Evolutionary conservation across 2,329 filamentous ascomycete genomes (phyloP), one percentile per base, ranked within the genome.

Genomic region (Exophiala mesophila): DNA sequence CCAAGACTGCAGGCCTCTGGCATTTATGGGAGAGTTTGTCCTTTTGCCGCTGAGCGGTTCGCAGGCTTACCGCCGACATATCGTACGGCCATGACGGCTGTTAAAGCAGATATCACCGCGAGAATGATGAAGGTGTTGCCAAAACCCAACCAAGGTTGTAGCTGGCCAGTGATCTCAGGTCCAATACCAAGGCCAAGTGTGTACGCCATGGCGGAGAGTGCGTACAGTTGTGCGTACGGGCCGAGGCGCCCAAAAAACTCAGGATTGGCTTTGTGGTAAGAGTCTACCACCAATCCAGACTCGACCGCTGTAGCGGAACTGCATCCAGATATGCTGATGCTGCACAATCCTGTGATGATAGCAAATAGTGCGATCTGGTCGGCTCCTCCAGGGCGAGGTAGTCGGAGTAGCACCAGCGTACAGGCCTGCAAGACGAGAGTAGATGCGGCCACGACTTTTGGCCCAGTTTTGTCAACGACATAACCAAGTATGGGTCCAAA

Each of bases 171-270:
- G 9, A 55, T 19, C 10, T 81, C 56, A 0, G 80, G 80, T 0
- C 81, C 81, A 4, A 81, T 39, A 0, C 78, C 74, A 38, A 83
- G 60, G 0, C 81, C 80, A 0, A 67, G 61, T 45, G 73, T 75
- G 58, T 80, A 83, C 1, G 78, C 69, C 67, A 82, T 72, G n/a
- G 72, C 77, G 53, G 77, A 80, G 45, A 83, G 63, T 2, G 76
- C 78, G 57, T 82, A 84, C 0, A 83, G 65, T 59, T 83, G 80
- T 2, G 78, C 79, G 55, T 82, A 82, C 0, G 79, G 78, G 3
- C 75, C 74, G 3, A 73, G 65, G 1, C 65, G 60, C 1, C 76
- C 74, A 50, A 81, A 82, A 37, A 76, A 64, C 0, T 68, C 69
- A 1, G 66, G 66, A 42, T 81, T 82, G 1, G 70, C 70, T 33